Base-by-base conservation (phyloP, 768 basidiomycete genomes). In the Agaricus blazei region DNA sequence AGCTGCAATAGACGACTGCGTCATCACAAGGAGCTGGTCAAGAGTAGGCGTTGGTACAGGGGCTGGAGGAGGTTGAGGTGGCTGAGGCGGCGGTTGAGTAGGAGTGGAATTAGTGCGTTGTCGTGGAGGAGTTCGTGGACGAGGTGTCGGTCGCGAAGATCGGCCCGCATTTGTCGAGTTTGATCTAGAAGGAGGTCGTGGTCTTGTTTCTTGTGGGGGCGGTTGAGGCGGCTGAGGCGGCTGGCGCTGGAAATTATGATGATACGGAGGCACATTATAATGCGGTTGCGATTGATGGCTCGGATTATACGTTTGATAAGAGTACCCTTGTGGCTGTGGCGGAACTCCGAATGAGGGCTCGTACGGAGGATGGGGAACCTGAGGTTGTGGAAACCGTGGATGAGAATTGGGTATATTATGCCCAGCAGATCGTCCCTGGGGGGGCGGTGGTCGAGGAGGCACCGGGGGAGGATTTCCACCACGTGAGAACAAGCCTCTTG, bases 1-100 rank as follows among this genome's bases (percentile, higher is more conserved):
- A 3, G 75, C 68, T 1, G 75, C 67, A n/a, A 95, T 69, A 12
- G 76, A 74, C 6, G 79, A 79, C 1, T 75, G 65, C 0, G 81
- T 68, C 76, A 91, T 84, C 0, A 73, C 71, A 1, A 95, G 73
- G 3, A 97, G 75, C 38, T 82, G 75, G 59, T 88, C 77, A 34
- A 96, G 80, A 43, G 86, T 72, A 9, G 90, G 89, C 2, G 79
- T 65, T 51, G 82, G 67, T 0, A 72, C 4, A 68, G 76, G 59
- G 6, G 80, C 59, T 14, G 63, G 56, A 1, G 60, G 47, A n/a
- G 58, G 24, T 15, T 60, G 51, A 9, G 61, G 59, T 9, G 56
- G 44, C 24, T 60, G 57, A 29, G 57, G 3, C 19, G 51, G 44
- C 37, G 68, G 15, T 50, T 43, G 41, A 0, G 56, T 9, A 34